Percentiles rank a stretch among this genome's conserved stretches.
Conservation (phyloP, 352 stramenopile species). For the Phytophthora tentaculata region DNA sequence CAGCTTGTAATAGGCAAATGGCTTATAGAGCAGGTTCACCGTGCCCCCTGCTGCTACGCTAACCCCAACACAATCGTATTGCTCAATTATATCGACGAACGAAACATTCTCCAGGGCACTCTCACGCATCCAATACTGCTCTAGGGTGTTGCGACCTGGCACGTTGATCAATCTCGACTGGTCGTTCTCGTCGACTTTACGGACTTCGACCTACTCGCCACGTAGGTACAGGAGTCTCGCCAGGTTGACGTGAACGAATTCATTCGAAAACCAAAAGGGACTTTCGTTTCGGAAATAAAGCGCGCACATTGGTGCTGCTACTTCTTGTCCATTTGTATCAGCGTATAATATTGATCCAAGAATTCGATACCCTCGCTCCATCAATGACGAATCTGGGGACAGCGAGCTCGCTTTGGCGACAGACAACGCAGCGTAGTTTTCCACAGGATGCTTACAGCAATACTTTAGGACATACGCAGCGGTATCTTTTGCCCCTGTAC, state of each 20-base stretch:
- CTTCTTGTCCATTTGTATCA: slow-evolving; percentile 22
- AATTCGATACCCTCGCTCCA: slow-evolving; percentile 19
- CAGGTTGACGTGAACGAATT: slow-evolving; percentile 17
- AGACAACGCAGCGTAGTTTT: slow-evolving; percentile 22
- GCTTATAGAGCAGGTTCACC: too few species aligned
- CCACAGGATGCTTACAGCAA: slow-evolving; percentile 29
- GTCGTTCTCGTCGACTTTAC: too few species aligned
- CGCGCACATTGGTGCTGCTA: slow-evolving; percentile 21
- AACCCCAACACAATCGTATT: too few species aligned
- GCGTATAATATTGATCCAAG: slow-evolving; percentile 26
- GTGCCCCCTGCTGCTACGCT: too few species aligned
- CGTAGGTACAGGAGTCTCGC: too few species aligned
- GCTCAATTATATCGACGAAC: too few species aligned
- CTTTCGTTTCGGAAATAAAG: slow-evolving; percentile 17
- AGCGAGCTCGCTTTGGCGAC: slow-evolving; percentile 2
- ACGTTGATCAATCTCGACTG: too few species aligned
- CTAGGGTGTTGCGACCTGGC: too few species aligned
- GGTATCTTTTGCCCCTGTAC: slow-evolving; percentile 9
- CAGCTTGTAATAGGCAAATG: background rate
- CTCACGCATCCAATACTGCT: too few species aligned
- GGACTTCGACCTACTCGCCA: too few species aligned
- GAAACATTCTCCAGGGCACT: too few species aligned
- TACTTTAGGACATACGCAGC: slow-evolving; percentile 39
- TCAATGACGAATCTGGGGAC: background rate
- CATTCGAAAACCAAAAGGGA: slow-evolving; percentile 31